Conservation (phyloP, 2,329 filamentous ascomycete species). For the Chrysoporthe deuterocubensis region DNA sequence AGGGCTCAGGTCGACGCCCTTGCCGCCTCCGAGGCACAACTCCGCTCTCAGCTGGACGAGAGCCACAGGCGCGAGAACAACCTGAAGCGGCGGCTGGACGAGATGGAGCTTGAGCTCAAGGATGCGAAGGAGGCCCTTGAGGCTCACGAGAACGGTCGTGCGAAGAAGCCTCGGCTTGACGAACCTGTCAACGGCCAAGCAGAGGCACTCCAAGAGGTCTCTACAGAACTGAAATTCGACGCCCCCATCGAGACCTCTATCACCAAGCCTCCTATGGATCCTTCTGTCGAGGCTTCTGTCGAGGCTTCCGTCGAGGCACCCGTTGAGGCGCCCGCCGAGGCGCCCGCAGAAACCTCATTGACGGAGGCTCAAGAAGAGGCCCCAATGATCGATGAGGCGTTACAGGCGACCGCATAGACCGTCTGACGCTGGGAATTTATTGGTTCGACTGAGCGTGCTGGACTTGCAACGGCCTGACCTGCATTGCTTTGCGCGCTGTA, state of each 20-base stretch:
- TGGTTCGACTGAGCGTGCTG: background rate
- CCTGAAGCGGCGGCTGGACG: constrained; percentile 80
- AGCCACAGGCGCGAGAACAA: constrained; percentile 78
- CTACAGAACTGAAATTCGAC: constrained; percentile 4
- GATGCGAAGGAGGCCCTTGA: constrained; percentile 38
- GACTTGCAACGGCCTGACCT: background rate
- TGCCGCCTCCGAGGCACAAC: constrained; percentile 45
- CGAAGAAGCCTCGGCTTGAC: constrained; percentile 39
- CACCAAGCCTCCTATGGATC: constrained; percentile 5
- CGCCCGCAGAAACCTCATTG: constrained; percentile 4
- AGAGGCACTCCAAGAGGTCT: constrained; percentile 9
- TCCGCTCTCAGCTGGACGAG: constrained; percentile 72
- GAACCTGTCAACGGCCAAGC: constrained; percentile 25
- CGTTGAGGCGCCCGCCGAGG: constrained; percentile 1
- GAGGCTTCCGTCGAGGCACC: constrained; percentile 9
- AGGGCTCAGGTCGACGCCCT: constrained; percentile 58
- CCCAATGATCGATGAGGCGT: constrained; percentile 8
- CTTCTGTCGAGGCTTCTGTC: constrained; percentile 4
- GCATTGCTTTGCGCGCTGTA: background rate
- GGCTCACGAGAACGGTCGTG: constrained; percentile 34
- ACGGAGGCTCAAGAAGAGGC: constrained; percentile 11
- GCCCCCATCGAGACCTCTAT: background rate
- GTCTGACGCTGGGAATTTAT: background rate
- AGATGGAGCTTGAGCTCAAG: constrained; percentile 67
- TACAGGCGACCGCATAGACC: constrained; percentile 13